These are phyloP conservation scores for Gossypium turneri DNA, from an alignment of 345 rosid species.

Conservation along the genomic window DNA sequence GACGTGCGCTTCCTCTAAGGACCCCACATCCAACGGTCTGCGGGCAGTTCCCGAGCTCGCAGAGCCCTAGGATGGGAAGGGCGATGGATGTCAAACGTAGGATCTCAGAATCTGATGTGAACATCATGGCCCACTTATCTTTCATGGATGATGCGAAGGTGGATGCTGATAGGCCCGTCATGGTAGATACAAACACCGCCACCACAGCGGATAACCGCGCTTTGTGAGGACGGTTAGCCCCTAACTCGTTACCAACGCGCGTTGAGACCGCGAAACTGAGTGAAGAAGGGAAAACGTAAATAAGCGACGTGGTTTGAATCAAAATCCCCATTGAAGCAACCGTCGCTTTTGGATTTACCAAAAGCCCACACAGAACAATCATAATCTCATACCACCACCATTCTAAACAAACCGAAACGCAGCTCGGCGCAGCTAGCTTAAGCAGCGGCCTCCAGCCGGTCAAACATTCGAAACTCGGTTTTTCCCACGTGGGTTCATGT, in stretches of 20 bases:
- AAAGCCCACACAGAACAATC: constrained; percentile 76
- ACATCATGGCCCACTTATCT: constrained; percentile 70
- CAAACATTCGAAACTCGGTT: constrained; percentile 65
- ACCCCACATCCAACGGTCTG: constrained; percentile 96
- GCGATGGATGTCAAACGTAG: constrained; percentile 70
- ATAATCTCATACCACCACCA: constrained; percentile 98
- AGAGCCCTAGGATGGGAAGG: constrained; percentile 73
- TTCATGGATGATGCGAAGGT: constrained; percentile 66
- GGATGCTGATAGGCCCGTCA: constrained; percentile 60
- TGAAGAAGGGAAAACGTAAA: constrained; percentile 85
- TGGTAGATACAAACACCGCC: constrained; percentile 53
- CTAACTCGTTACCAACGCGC: constrained; percentile 85
- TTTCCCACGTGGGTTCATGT: constrained; percentile 76
- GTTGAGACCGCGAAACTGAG: constrained; percentile 83
- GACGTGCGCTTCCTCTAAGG: constrained; percentile 81
- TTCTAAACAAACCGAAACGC: constrained; percentile 88
- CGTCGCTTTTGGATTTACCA: constrained; percentile 57
- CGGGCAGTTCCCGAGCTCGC: constrained; percentile 89
- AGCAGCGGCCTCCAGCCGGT: constrained; percentile 80
- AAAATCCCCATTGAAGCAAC: constrained; percentile 90
- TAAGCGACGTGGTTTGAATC: constrained; percentile 86
- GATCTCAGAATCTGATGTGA: constrained; percentile 62
- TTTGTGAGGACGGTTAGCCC: constrained; percentile 56
- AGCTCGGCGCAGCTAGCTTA: constrained; percentile 79
- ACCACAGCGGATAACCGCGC: constrained; percentile 64